phyloP scores from a whole-genome alignment of 2,329 filamentous ascomycete genomes.

The Alternaria incomplexa region DNA sequence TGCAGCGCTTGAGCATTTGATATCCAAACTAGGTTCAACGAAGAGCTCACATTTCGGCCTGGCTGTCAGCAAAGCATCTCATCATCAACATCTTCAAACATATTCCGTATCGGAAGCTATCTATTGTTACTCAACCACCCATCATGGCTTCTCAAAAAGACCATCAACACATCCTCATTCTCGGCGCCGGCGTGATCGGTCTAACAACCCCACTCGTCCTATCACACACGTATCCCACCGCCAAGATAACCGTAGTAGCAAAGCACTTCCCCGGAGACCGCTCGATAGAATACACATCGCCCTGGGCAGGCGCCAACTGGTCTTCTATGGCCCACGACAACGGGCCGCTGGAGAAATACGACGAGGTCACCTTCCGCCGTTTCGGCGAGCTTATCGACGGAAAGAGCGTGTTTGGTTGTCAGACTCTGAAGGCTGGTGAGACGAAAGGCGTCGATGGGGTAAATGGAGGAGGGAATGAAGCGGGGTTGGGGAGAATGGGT shows the following conservation, averaged over 20 bases:
- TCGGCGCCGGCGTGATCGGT: constrained; percentile 68
- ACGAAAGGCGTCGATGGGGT: neutral
- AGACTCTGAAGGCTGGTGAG: constrained; percentile 19
- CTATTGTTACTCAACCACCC: neutral
- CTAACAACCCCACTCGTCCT: constrained; percentile 69
- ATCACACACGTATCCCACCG: constrained; percentile 58
- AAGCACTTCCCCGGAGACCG: constrained; percentile 96
- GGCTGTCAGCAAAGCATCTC: neutral
- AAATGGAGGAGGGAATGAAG: constrained; percentile 21
- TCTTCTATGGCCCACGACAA: constrained; percentile 59
- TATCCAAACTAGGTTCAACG: neutral
- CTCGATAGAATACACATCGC: constrained; percentile 87
- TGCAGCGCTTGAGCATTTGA: neutral
- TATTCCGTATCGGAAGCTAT: neutral
- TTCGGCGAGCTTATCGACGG: constrained; percentile 37
- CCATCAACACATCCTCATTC: constrained; percentile 30
- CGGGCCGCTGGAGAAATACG: constrained; percentile 39
- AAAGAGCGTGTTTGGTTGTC: constrained; percentile 24
- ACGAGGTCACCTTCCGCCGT: constrained; percentile 38
- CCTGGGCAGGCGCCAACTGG: constrained; percentile 86
- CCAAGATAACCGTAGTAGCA: constrained; percentile 73
- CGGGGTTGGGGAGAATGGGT: constrained; percentile 32
- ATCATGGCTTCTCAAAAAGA: constrained; percentile 18
- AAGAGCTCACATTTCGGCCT: neutral
- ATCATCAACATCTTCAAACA: neutral